Conservation (phyloP, 495 filamentous ascomycete genomes). For the Haplographium delicatum region DNA sequence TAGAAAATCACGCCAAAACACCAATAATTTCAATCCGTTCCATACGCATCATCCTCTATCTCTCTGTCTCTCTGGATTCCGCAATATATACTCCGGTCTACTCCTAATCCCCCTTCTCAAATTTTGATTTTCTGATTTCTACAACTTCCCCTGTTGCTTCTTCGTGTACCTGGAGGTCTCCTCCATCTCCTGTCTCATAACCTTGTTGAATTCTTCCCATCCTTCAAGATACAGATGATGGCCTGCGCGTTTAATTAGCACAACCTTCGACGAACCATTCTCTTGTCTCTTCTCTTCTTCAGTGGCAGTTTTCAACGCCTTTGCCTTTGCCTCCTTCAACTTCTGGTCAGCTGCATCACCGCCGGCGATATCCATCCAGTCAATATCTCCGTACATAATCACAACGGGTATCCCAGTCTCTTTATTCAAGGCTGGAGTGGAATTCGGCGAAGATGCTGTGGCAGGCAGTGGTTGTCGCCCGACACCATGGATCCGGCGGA, state of each 20-base stretch:
- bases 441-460: slow-evolving; percentile 21
- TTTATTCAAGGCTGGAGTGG: slow-evolving; percentile 26
- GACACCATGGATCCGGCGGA: slow-evolving; percentile 80
- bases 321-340: slow-evolving; percentile 61
- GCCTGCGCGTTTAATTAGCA: slow-evolving; percentile 74
- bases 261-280: slow-evolving; percentile 77
- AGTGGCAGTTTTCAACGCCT: slow-evolving; percentile 51
- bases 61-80: neutral
- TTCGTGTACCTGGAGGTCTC: slow-evolving; percentile 55
- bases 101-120: neutral
- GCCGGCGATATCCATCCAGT: slow-evolving; percentile 96
- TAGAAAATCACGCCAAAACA: slow-evolving; percentile 2
- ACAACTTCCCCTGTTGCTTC: slow-evolving; percentile 10
- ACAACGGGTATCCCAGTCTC: slow-evolving; percentile 81
- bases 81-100: neutral
- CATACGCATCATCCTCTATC: neutral
- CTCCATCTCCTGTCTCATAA: slow-evolving; percentile 71
- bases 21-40: neutral
- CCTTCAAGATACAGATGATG: slow-evolving; percentile 95
- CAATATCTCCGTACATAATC: slow-evolving; percentile 92
- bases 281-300: slow-evolving; percentile 66
- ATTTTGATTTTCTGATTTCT: neutral
- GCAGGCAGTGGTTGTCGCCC: slow-evolving; percentile 55
- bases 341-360: slow-evolving; percentile 78
- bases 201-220: slow-evolving; percentile 79